Base-by-base conservation (phyloP, 164 flowering plant genomes). In the Protea cynaroides region DNA sequence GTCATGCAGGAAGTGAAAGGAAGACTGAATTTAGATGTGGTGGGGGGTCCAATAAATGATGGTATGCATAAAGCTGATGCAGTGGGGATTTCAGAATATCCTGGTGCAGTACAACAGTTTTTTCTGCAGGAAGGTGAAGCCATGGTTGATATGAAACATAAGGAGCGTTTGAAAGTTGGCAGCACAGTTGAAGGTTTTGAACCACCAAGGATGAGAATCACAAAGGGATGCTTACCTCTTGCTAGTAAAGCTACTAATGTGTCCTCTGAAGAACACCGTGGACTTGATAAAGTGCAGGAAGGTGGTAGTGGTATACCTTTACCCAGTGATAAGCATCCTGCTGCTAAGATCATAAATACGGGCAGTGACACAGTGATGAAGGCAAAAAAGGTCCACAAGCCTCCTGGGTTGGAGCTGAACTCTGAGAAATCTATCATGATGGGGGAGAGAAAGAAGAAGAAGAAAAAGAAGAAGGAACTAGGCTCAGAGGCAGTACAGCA, bases 401-500 rank as follows among this genome's bases (percentile, higher is more conserved):
- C 81, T 10, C 77, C 76, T 37, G 43, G 65, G 8, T 86, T 65
- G 18, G 84, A 83, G 47, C 8, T 68, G 59, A 59, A 55, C 58
- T 59, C 79, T 59, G 86, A 76, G 21, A 78, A 66, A 61, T 56
- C 82, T 49, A 56, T 46, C 1, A 38, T 47, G n/a, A n/a, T n/a
- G 23, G 77, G 68, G 46, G 81, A 77, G 74, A 92, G 79, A 82
- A 85, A 69, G 67, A 76, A n/a, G n/a, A n/a, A n/a, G n/a, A n/a
- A 81, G 62, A 85, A 81, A 52, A 80, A 70, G 76, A 84, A 74
- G 72, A 81, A 75, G 61, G 79, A 71, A 63, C 18, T 37, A 36
- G 71, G 69, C 8, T 13, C 54, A 15, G 81, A 77, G 62, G 19
- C 62, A 17, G n/a, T n/a, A n/a, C n/a, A n/a, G n/a, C 37, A 49